Evolutionary conservation across 352 stramenopile species (phyloP).

Genomic region (Phytophthora rubi): DNA sequence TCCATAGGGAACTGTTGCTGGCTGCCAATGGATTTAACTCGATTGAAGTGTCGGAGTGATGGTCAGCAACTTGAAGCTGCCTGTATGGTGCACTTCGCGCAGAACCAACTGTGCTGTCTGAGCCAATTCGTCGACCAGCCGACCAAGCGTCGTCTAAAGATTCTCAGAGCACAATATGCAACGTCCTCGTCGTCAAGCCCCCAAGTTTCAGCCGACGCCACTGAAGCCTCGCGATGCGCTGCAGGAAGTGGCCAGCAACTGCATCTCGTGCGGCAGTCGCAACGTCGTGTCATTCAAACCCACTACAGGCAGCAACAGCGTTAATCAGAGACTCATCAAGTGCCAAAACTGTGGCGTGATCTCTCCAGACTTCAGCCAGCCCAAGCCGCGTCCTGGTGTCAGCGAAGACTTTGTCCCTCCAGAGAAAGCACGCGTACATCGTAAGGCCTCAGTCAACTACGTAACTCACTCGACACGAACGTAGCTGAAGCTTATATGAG

Average conservation of each 20-base stretch:
- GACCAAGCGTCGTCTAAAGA: constrained; percentile 23
- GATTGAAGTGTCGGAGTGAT: too few relatives aligned
- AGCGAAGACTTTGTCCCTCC: constrained; percentile 36
- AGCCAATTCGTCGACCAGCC: too few relatives aligned
- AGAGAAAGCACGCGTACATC: constrained; percentile 34
- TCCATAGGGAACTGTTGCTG: too few relatives aligned
- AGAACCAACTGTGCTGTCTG: too few relatives aligned
- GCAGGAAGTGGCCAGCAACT: constrained; percentile 45
- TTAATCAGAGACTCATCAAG: constrained; percentile 35
- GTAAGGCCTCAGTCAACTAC: constrained; percentile 13
- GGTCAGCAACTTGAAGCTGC: too few relatives aligned
- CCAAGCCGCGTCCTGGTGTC: constrained; percentile 28
- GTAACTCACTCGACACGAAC: neutral
- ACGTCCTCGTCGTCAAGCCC: constrained; percentile 19
- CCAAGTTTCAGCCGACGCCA: constrained; percentile 18
- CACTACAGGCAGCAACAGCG: neutral
- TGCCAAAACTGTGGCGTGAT: constrained; percentile 62
- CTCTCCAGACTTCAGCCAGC: constrained; percentile 52
- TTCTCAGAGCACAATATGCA: constrained; percentile 21
- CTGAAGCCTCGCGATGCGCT: constrained; percentile 21
- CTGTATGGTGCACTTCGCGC: too few relatives aligned
- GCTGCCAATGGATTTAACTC: too few relatives aligned
- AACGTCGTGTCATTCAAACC: constrained; percentile 41
- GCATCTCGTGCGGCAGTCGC: constrained; percentile 57
- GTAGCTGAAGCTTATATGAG: neutral